Evolutionary conservation across 1,284 basidiomycete genomes (phyloP).

Genomic region (Pyrrhoderma noxium): DNA sequence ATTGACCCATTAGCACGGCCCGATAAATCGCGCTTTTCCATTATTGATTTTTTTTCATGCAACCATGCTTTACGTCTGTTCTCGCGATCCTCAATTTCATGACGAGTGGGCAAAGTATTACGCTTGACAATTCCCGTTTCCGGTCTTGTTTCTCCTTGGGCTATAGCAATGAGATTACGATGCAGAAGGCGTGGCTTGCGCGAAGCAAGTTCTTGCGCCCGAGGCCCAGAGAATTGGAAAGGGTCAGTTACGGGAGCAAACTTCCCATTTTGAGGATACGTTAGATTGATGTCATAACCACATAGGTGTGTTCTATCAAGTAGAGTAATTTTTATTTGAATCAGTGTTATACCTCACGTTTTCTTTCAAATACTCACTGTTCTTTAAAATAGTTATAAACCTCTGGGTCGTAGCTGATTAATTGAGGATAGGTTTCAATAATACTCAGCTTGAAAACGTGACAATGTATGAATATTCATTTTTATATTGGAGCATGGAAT

Average conservation of each 20-base stretch:
- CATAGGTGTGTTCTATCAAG: slow-evolving; percentile 48
- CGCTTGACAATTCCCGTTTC: slow-evolving; percentile 8
- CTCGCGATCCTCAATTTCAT: slow-evolving; percentile 16
- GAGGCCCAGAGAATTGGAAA: not conserved
- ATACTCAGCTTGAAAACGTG: slow-evolving; percentile 40
- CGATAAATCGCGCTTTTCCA: slow-evolving; percentile 39
- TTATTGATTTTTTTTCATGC: slow-evolving; percentile 7
- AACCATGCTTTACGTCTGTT: slow-evolving; percentile 8
- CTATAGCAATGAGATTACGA: slow-evolving; percentile 10
- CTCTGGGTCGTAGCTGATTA: slow-evolving; percentile 60
- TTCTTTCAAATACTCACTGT: slow-evolving; percentile 40
- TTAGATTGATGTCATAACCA: slow-evolving; percentile 58
- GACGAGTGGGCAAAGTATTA: not conserved
- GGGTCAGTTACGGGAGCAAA: slow-evolving; percentile 36
- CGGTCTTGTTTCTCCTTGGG: not conserved
- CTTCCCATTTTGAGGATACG: slow-evolving; percentile 55
- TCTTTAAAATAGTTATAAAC: slow-evolving; percentile 61
- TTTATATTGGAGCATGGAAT: not conserved
- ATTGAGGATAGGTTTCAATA: slow-evolving; percentile 64
- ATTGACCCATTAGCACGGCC: slow-evolving; percentile 42
- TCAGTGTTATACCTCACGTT: not conserved
- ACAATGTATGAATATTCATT: not conserved
- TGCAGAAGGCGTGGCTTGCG: slow-evolving; percentile 17
- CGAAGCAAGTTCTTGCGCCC: slow-evolving; percentile 5
- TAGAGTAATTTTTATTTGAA: not conserved